Evolutionary conservation across 257 asterid genomes (phyloP).

Genomic region (Rehmannia glutinosa): DNA sequence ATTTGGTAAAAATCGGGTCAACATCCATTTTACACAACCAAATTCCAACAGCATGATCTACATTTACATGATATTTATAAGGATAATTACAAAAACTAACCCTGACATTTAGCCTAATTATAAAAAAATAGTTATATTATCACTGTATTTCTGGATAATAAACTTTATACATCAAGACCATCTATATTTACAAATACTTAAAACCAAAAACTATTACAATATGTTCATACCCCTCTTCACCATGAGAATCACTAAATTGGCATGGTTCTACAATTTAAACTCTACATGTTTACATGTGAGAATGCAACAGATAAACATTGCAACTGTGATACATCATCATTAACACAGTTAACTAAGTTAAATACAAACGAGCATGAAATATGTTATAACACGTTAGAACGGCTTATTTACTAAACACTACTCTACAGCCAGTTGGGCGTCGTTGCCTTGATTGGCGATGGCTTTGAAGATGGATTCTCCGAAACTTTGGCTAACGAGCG

Average conservation of each 20-base stretch:
- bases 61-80: too few species aligned
- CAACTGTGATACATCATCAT: neutral
- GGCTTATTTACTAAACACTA: neutral
- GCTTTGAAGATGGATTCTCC: constrained; percentile 45
- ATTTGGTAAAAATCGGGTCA: too few species aligned
- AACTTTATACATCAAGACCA: neutral
- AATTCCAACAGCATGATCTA: too few species aligned
- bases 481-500: constrained; percentile 79
- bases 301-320: neutral
- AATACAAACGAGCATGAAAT: neutral
- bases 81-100: too few species aligned
- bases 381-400: neutral
- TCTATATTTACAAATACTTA: neutral
- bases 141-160: neutral
- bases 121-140: too few species aligned
- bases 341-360: neutral
- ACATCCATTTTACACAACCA: too few species aligned
- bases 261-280: neutral
- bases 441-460: constrained; percentile 40
- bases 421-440: constrained; percentile 64
- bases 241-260: neutral
- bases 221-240: neutral
- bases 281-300: neutral
- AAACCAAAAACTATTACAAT: neutral
- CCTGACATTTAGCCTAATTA: too few species aligned